Percentiles rank a stretch among this genome's conserved stretches.
These are phyloP conservation scores for Skeletonema potamos DNA, from an alignment of 108 stramenopile species.

Conservation along the genomic window DNA sequence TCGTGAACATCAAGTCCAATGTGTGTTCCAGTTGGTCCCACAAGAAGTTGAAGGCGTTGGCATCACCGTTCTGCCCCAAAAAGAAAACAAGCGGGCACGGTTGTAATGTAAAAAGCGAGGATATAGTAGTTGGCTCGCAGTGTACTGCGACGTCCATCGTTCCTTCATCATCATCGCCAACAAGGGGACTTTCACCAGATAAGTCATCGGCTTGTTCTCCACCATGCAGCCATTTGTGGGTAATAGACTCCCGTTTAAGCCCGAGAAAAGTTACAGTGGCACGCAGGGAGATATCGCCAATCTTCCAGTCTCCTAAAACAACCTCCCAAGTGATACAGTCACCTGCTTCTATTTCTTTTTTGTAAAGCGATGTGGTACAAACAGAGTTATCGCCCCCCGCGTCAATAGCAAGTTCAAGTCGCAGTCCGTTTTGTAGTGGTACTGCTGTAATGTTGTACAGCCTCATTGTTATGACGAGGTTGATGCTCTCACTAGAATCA, in stretches of 20 bases:
- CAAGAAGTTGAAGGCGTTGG: constrained; percentile 62
- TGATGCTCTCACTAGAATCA: constrained; percentile 22
- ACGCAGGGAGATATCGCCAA: constrained; percentile 39
- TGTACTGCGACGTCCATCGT: constrained; percentile 51
- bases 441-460: constrained; percentile 46
- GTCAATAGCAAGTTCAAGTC: constrained; percentile 38
- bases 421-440: constrained; percentile 45
- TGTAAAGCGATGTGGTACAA: constrained; percentile 47
- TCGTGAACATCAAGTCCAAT: not conserved
- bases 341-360: constrained; percentile 59
- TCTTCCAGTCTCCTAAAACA: constrained; percentile 43
- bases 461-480: constrained; percentile 51
- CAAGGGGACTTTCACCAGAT: constrained; percentile 36
- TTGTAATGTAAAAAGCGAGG: constrained; percentile 62
- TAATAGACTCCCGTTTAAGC: constrained; percentile 55
- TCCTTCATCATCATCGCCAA: constrained; percentile 46
- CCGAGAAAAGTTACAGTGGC: constrained; percentile 63
- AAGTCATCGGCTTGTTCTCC: constrained; percentile 23
- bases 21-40: constrained; percentile 54
- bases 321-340: constrained; percentile 76
- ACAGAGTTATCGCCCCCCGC: constrained; percentile 24
- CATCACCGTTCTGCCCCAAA: constrained; percentile 53
- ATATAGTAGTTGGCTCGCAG: constrained; percentile 54
- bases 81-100: constrained; percentile 85
- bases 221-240: constrained; percentile 52